Percentiles rank a stretch among this genome's conserved stretches.
phyloP scores from a whole-genome alignment of 176 grass and related monocot species.

The Dactylis glomerata region DNA sequence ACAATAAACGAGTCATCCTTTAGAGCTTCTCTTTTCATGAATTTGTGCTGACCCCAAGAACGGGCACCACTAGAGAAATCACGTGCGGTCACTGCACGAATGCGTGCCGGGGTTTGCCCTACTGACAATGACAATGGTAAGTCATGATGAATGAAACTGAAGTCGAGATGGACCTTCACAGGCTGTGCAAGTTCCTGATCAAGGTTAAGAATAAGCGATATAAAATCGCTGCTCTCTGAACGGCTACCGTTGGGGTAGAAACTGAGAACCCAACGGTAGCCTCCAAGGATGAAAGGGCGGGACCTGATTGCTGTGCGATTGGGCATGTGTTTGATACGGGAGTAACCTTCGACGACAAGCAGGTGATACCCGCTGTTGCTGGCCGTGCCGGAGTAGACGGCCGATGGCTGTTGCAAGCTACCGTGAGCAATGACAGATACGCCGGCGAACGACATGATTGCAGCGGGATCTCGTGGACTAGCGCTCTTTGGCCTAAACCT shows the following conservation, averaged over 20 bases:
- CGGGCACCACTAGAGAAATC: neutral
- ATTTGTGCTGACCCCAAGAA: neutral
- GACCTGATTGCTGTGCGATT: neutral
- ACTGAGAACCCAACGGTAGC: neutral
- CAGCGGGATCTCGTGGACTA: neutral
- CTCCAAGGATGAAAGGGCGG: neutral
- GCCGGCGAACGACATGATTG: neutral
- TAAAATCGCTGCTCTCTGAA: neutral
- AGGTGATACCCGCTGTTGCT: neutral
- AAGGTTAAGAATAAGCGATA: neutral
- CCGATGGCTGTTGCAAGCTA: neutral
- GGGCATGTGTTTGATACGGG: neutral
- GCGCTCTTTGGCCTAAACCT: neutral
- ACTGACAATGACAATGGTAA: no score
- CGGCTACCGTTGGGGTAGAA: neutral
- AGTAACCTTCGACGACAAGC: neutral
- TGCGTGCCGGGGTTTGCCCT: neutral
- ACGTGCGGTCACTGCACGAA: neutral
- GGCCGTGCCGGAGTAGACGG: neutral
- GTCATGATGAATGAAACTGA: neutral
- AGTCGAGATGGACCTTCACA: neutral
- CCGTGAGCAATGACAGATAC: neutral
- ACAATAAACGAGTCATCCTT: neutral
- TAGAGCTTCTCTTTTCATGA: neutral
- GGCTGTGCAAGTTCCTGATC: neutral